Base-by-base conservation (phyloP, 768 basidiomycete species). In the Leccinum imitatum region DNA sequence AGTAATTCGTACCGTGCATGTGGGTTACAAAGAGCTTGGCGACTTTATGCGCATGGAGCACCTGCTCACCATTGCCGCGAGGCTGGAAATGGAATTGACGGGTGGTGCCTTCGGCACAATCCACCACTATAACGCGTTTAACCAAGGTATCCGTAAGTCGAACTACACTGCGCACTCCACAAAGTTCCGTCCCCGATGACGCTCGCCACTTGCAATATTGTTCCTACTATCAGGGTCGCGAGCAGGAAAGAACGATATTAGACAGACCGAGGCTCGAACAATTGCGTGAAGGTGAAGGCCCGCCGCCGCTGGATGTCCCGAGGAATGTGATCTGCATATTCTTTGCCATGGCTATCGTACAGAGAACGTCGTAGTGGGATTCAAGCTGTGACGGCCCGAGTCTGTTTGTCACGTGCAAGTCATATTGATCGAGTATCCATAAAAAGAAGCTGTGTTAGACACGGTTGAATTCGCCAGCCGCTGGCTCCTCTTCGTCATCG, bases 1-100 rank as follows among this genome's bases (percentile, higher is more conserved):
- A 3, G 8, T 8, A 14, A 13, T 41, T n/a, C 35, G 63, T 15
- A 87, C 92, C 84, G 67, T 94, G 92, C 84, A 93, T 86, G 65
- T 93, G 93, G 2, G 92, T 93, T 54, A 94, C 79, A 71, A 94
- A 93, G 48, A 95, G 81, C 67, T 87, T 90, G 3, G 75, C 73
- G 30, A 93, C 77, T 59, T 75, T 82, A 37, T 69, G 77, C 17
- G 79, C 67, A 65, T 77, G 80, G 57, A 85, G 66, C 53, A 65
- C 44, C 67, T 65, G 52, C 62, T 71, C 57, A 46, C 62, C 62
- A 65, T 66, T 60, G 33, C 65, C 57, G 51, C 62, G 66, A n/a
- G 85, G 84, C 59, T 89, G 86, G 5, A 76, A 72, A 17, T 77
- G 73, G 63, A 92, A 86, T 68, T 93, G 90, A 27, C 87, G 79